Conservation (phyloP, 208 protist species). For the Leishmania lainsoni region DNA sequence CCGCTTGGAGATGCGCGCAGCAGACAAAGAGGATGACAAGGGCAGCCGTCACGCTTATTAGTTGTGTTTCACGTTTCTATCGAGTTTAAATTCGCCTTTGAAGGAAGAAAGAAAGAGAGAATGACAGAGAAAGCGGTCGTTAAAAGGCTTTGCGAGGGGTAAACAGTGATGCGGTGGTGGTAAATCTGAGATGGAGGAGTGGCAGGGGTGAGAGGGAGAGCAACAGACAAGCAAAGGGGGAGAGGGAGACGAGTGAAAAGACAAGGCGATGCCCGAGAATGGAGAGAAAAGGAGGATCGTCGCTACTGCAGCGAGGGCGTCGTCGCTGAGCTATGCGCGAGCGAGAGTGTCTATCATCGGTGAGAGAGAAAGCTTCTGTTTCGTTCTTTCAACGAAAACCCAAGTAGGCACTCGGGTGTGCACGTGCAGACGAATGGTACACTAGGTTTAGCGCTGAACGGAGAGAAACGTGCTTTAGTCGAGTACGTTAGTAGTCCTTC, state of each 20-base stretch:
- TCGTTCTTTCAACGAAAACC: neutral
- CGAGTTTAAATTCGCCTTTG: neutral
- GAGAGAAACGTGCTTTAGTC: neutral
- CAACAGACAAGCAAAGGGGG: neutral
- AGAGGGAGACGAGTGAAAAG: conserved; percentile 1
- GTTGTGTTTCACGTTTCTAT: neutral
- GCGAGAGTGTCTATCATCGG: neutral
- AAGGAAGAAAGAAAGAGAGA: neutral
- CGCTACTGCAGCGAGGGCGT: neutral
- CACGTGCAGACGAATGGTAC: neutral
- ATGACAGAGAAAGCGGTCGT: neutral
- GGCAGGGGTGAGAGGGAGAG: neutral
- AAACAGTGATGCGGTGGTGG: neutral
- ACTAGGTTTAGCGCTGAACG: neutral
- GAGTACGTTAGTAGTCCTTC: neutral
- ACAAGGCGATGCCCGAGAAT: neutral
- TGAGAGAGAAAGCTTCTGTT: neutral
- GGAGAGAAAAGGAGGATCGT: neutral
- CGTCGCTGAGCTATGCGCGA: neutral
- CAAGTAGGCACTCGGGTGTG: neutral
- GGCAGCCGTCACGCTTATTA: neutral
- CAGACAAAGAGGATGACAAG: neutral
- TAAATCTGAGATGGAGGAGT: neutral
- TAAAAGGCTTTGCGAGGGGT: neutral
- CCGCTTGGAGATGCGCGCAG: neutral